phyloP scores from a whole-genome alignment of 2,329 filamentous ascomycete genomes.

The Tolypocladium ovalisporum region DNA sequence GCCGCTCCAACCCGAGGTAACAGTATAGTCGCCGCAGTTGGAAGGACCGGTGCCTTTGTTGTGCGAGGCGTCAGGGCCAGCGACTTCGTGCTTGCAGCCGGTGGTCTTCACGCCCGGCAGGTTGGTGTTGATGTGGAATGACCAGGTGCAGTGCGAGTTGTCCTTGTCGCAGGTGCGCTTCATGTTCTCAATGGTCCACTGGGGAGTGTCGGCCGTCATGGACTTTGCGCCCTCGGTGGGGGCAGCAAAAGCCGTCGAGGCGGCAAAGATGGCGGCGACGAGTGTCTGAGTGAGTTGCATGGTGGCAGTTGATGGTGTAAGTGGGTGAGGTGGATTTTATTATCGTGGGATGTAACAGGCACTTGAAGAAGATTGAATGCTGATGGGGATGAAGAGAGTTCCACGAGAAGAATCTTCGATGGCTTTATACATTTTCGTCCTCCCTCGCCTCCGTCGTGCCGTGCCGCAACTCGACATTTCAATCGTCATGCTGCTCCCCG shows the following conservation, averaged over 20 bases:
- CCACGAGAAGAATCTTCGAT: not conserved
- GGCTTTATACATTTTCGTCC: not conserved
- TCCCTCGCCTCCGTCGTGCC: not conserved
- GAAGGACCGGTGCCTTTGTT: conserved; percentile 24
- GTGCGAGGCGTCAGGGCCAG: conserved; percentile 22
- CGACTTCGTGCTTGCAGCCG: conserved; percentile 2
- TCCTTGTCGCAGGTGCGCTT: conserved; percentile 27
- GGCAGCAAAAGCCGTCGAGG: conserved; percentile 24
- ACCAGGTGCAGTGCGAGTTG: conserved; percentile 31
- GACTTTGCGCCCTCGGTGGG: conserved; percentile 19
- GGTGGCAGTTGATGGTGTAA: conserved; percentile 9
- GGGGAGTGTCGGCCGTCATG: conserved; percentile 27
- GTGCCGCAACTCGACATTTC: not conserved
- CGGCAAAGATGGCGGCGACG: conserved; percentile 21
- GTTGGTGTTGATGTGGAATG: conserved; percentile 30
- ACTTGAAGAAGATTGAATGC: not conserved
- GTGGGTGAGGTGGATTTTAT: not conserved
- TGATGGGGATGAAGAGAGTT: not conserved
- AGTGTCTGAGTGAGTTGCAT: conserved; percentile 33
- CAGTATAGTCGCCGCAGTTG: conserved; percentile 36
- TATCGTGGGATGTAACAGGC: not conserved
- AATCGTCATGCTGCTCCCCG: not conserved
- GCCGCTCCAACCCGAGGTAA: conserved; percentile 44
- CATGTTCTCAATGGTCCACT: conserved; percentile 31
- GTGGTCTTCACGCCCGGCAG: conserved; percentile 13